Evolutionary conservation across 257 asterid genomes (phyloP).

Genomic region (Solanum rostratum): DNA sequence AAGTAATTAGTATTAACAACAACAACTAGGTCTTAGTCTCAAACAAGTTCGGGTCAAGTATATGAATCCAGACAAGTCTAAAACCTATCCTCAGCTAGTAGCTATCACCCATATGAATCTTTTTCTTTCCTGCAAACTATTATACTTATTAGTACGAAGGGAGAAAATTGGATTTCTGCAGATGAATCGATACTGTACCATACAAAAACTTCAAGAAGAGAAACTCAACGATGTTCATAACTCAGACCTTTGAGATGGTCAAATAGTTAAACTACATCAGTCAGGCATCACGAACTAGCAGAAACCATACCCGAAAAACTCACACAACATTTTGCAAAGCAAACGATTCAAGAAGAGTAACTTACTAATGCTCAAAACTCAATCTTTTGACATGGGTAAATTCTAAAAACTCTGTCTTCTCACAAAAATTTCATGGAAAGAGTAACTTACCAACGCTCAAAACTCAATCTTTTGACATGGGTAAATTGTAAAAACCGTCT

Average conservation of each 20-base stretch:
- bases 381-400: too few relatives aligned
- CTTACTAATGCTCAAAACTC: neutral
- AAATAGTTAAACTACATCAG: neutral
- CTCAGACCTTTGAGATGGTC: neutral
- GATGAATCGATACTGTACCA: neutral
- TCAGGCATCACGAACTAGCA: neutral
- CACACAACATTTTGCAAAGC: neutral
- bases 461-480: neutral
- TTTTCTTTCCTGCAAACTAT: too few relatives aligned
- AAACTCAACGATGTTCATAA: neutral
- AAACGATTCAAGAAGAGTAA: neutral
- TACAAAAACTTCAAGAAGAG: neutral
- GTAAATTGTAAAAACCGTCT: neutral
- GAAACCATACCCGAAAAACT: neutral
- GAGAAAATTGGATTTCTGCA: neutral
- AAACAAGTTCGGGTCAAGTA: too few relatives aligned
- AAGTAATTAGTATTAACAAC: neutral
- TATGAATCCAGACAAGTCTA: too few relatives aligned
- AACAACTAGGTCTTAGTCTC: too few relatives aligned
- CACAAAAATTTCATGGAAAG: neutral
- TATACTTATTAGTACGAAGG: neutral
- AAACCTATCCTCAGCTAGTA: too few relatives aligned
- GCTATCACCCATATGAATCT: too few relatives aligned
- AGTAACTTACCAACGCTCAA: neutral
- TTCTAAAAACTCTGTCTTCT: too few relatives aligned